phyloP scores from a whole-genome alignment of 2,329 filamentous ascomycete genomes.

The Apiospora koreana region DNA sequence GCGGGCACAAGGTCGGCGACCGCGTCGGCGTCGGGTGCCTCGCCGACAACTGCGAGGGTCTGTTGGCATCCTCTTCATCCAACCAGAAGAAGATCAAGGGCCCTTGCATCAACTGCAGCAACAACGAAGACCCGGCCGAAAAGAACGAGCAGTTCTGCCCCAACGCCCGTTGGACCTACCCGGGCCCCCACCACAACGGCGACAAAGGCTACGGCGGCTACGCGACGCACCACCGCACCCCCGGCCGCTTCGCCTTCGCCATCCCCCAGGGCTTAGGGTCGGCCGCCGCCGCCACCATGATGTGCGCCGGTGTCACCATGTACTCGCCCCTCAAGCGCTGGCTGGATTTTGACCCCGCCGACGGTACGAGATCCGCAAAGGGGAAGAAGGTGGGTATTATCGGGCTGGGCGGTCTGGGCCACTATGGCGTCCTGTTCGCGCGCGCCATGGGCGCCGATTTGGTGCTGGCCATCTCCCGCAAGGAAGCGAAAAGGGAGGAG shows the following conservation, averaged over 20 bases:
- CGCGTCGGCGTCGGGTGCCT: constrained; percentile 53
- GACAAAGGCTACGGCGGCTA: constrained; percentile 56
- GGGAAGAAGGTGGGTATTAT: constrained; percentile 67
- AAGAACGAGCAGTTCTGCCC: constrained; percentile 25
- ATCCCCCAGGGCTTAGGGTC: constrained; percentile 36
- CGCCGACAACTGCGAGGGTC: constrained; percentile 39
- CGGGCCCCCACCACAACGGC: constrained; percentile 45
- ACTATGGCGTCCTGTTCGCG: constrained; percentile 65
- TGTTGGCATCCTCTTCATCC: not conserved
- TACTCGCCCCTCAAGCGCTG: constrained; percentile 55
- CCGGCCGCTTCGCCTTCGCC: constrained; percentile 42
- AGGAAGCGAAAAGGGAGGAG: constrained; percentile 48
- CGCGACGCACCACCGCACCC: constrained; percentile 22
- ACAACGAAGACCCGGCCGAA: not conserved
- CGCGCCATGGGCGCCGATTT: constrained; percentile 61
- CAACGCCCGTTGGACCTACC: constrained; percentile 43
- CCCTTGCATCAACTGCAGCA: constrained; percentile 24
- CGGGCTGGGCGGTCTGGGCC: constrained; percentile 65
- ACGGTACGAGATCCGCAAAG: constrained; percentile 58
- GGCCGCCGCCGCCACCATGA: constrained; percentile 56
- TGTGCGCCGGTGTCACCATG: constrained; percentile 67
- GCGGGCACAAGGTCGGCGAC: constrained; percentile 49
- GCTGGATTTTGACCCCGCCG: not conserved
- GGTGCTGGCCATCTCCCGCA: constrained; percentile 55
- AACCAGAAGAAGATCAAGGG: not conserved